Conservation (phyloP, 139 green algal species). For the Haematococcus lacustris region DNA sequence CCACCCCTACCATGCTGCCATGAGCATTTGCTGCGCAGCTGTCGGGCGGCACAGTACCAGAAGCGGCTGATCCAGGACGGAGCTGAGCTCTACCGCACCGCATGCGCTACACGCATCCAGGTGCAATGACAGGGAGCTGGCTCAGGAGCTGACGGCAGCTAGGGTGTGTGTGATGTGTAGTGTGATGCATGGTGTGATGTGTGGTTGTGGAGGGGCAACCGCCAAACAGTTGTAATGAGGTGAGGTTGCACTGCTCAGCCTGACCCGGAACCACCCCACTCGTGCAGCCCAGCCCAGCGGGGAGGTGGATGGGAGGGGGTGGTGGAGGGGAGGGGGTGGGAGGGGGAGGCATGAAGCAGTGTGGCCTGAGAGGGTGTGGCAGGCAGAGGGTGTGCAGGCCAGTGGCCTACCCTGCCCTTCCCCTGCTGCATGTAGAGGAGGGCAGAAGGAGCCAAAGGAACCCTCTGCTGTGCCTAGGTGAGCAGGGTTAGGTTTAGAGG, state of each 20-base stretch:
- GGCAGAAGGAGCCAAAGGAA: not conserved
- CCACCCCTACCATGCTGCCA: not conserved
- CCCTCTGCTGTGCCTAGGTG: not conserved
- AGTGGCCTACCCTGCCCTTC: not conserved
- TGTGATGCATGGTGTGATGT: not conserved
- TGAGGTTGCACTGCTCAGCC: too few relatives aligned
- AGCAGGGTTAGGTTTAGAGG: not conserved
- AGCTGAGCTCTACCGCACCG: conserved; percentile 18
- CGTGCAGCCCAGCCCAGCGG: too few relatives aligned
- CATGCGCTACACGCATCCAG: conserved; percentile 31
- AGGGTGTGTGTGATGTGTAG: too few relatives aligned
- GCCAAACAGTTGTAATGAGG: not conserved
- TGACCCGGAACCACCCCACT: too few relatives aligned
- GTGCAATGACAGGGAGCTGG: too few relatives aligned
- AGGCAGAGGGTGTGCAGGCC: not conserved
- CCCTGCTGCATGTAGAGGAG: not conserved
- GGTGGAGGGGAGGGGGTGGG: too few relatives aligned
- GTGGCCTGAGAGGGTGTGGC: not conserved
- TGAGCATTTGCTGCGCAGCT: conserved; percentile 11
- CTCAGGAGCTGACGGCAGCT: too few relatives aligned
- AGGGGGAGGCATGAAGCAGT: too few relatives aligned
- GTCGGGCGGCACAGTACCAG: conserved; percentile 54
- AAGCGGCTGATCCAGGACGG: conserved; percentile 51
- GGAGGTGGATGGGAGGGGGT: too few relatives aligned
- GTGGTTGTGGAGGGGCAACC: not conserved